Conservation (phyloP, 768 basidiomycete species). For the Amanita exitialis region DNA sequence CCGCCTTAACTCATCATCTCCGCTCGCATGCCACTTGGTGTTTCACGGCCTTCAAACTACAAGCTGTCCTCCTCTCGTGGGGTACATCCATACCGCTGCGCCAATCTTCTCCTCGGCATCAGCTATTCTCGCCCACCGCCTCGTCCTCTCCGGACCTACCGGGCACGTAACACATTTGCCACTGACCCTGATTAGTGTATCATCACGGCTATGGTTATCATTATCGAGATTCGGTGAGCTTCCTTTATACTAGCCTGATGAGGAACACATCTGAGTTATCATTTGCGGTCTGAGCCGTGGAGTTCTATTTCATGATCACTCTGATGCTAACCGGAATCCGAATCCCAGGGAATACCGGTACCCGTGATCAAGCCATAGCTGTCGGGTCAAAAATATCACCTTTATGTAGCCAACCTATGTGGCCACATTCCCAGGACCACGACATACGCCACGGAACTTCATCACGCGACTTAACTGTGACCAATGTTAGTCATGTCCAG, state of each 20-base stretch:
- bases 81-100: neutral
- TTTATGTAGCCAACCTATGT: too few species aligned
- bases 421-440: too few species aligned
- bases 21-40: neutral
- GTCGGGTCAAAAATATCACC: neutral
- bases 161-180: neutral
- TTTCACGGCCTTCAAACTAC: neutral
- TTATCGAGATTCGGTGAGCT: neutral
- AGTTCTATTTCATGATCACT: neutral
- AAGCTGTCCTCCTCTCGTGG: neutral
- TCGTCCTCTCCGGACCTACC: neutral
- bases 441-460: too few species aligned
- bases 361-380: neutral
- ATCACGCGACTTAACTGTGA: too few species aligned
- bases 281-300: neutral
- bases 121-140: neutral
- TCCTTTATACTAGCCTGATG: neutral
- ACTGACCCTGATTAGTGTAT: neutral
- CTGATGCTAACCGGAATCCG: too few species aligned
- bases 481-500: too few species aligned
- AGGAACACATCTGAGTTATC: neutral
- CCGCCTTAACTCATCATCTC: slow-evolving; percentile 6
- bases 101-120: neutral
- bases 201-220: neutral
- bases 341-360: neutral